phyloP scores from a whole-genome alignment of 352 stramenopile species.

The Detonula confervacea region DNA sequence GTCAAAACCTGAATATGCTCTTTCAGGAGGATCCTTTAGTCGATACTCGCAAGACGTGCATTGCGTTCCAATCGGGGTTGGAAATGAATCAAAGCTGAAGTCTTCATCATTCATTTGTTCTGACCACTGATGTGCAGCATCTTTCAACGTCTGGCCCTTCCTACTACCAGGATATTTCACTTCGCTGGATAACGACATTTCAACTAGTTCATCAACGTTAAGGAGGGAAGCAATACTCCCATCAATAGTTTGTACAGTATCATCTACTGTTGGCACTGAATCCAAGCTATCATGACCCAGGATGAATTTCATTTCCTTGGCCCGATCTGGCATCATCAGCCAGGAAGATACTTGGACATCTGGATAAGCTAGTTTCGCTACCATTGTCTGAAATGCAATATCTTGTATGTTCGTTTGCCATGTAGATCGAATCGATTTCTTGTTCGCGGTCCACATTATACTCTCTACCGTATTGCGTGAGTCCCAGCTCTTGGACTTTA shows the following conservation, averaged over 20 bases:
- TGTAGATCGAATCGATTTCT: conserved; percentile 38
- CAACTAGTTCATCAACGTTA: conserved; percentile 61
- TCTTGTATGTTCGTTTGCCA: conserved; percentile 64
- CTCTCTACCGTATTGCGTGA: conserved; percentile 28
- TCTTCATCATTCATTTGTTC: conserved; percentile 32
- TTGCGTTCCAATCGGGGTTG: conserved; percentile 46
- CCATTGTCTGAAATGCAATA: conserved; percentile 63
- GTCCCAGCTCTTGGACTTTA: conserved; percentile 64
- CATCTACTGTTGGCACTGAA: conserved; percentile 26
- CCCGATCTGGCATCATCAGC: conserved; percentile 61
- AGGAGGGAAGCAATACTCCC: conserved; percentile 44
- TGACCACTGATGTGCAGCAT: conserved; percentile 36
- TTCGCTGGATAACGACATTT: conserved; percentile 29
- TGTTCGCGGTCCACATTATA: conserved; percentile 35
- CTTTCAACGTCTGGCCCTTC: conserved; percentile 33
- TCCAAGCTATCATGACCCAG: too few species aligned
- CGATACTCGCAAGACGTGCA: conserved; percentile 59
- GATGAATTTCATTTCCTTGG: conserved; percentile 39
- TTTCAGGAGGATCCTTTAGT: conserved; percentile 19
- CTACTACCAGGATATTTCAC: conserved; percentile 47
- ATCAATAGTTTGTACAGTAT: conserved; percentile 39
- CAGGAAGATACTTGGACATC: conserved; percentile 52
- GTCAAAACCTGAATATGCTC: conserved; percentile 51
- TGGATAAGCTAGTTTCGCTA: conserved; percentile 43
- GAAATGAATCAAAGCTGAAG: conserved; percentile 30